Base-by-base conservation (phyloP, 768 basidiomycete genomes). In the Boletus rex-veris region DNA sequence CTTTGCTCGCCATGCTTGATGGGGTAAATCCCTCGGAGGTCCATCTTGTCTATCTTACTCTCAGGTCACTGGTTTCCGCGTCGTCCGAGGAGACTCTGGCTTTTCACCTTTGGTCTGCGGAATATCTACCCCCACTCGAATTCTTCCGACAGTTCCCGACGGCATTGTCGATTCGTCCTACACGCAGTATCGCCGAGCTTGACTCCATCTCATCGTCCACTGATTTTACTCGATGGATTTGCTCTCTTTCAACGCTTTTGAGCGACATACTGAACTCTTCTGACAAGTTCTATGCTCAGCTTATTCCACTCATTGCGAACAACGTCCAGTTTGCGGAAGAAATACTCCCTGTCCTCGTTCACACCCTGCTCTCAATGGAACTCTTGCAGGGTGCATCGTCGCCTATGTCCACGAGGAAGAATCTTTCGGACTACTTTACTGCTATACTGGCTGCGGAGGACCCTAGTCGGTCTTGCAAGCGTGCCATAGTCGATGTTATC, bases 281-380 rank as follows among this genome's bases (percentile, higher is more conserved):
- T 19, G 82, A 83, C 60, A 58, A 73, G 0, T 89, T 93, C 68
- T 97, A 85, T 62, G 81, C 79, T 8, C 86, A 88, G 46, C 73
- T 97, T 1, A 70, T 72, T 1, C 71, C 80, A 1, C 79, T 94
- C 24, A 67, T 95, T 19, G 66, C 73, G 39, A 71, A 74, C 3
- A 80, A 86, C 53, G 58, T 75, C 5, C 59, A 64, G 5, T 86
- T 94, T 54, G 84, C 90, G 0, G 79, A 83, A 54, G 73, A 83
- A 50, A 69, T 88, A 15, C 73, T 96, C 7, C 92, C 95, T 0
- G 71, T 89, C 28, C 75, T 97, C 31, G 82, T 95, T 15, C 86
- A 92, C 60, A 78, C 79, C 1, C 56, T 88, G 4, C 77, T 98
- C 10, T 74, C 72, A 48, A 54, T 44, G 28, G 66, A 69, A 36